Conservation (phyloP, 768 basidiomycete species). For the Trametes villosa region DNA sequence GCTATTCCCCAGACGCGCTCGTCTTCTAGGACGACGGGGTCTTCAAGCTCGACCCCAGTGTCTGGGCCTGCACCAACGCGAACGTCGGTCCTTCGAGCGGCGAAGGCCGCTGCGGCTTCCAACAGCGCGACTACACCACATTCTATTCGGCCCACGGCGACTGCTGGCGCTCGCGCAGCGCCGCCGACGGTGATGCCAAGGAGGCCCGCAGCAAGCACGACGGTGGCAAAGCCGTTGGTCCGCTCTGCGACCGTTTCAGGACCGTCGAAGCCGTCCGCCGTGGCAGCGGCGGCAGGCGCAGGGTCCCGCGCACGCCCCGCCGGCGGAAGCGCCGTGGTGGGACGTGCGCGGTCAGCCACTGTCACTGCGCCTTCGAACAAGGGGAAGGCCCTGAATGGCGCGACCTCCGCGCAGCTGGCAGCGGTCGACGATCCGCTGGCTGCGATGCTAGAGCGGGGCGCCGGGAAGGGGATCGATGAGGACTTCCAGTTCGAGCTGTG, state of each 20-base stretch:
- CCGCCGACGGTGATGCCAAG: neutral
- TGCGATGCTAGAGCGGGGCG: neutral
- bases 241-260: neutral
- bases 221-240: neutral
- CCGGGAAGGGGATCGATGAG: neutral
- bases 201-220: neutral
- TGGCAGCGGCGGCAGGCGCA: neutral
- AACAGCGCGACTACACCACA: constrained; percentile 14
- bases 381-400: neutral
- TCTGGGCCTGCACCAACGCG: constrained; percentile 11
- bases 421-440: neutral
- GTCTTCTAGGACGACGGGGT: neutral
- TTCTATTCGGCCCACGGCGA: constrained; percentile 1
- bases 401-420: neutral
- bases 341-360: constrained; percentile 1
- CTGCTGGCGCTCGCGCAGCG: constrained; percentile 6
- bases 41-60: neutral
- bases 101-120: constrained; percentile 18
- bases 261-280: neutral
- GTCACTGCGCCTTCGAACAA: neutral
- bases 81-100: constrained; percentile 17
- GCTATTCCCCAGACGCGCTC: constrained; percentile 2
- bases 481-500: constrained; percentile 15
- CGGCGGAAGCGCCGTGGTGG: neutral
- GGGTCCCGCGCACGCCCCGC: neutral